These are phyloP conservation scores for Tuber umbilicatum DNA, from an alignment of 495 filamentous ascomycete genomes.

Conservation along the genomic window DNA sequence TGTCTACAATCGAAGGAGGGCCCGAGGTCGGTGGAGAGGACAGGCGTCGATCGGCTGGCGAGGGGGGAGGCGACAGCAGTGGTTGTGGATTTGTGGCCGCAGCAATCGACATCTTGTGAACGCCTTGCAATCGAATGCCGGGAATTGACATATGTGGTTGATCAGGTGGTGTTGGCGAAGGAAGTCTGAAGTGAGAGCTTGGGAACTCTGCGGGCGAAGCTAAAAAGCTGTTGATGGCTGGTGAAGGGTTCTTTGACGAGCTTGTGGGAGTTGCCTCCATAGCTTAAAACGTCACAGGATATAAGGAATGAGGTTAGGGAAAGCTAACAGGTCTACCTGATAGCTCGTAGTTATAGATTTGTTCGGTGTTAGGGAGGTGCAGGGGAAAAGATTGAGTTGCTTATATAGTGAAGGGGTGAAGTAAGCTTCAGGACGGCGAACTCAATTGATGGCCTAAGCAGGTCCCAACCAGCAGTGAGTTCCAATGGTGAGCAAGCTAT, in stretches of 20 bases:
- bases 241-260: slow-evolving; percentile 38
- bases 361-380: not conserved
- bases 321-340: not conserved
- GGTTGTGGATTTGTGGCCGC: slow-evolving; percentile 37
- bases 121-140: slow-evolving; percentile 36
- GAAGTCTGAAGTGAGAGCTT: slow-evolving; percentile 33
- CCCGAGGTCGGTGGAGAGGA: slow-evolving; percentile 28
- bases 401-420: not conserved
- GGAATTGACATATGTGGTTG: slow-evolving; percentile 29
- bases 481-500: not conserved
- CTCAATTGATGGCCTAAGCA: slow-evolving; percentile 3
- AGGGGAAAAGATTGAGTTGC: not conserved
- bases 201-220: slow-evolving; percentile 40
- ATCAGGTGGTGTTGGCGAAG: slow-evolving; percentile 39
- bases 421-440: slow-evolving; percentile 4
- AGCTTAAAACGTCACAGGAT: slow-evolving; percentile 14
- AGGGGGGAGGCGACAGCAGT: slow-evolving; percentile 40
- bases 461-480: not conserved
- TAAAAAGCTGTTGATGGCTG: slow-evolving; percentile 29
- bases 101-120: slow-evolving; percentile 41
- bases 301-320: not conserved
- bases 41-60: slow-evolving; percentile 31
- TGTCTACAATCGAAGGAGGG: slow-evolving; percentile 26
- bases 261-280: slow-evolving; percentile 36
- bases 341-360: not conserved